Percentiles rank a stretch among this genome's conserved stretches.
These are phyloP conservation scores for Coemansia sp. DNA, from an alignment of 192 early-diverging fungal species.

Conservation along the genomic window DNA sequence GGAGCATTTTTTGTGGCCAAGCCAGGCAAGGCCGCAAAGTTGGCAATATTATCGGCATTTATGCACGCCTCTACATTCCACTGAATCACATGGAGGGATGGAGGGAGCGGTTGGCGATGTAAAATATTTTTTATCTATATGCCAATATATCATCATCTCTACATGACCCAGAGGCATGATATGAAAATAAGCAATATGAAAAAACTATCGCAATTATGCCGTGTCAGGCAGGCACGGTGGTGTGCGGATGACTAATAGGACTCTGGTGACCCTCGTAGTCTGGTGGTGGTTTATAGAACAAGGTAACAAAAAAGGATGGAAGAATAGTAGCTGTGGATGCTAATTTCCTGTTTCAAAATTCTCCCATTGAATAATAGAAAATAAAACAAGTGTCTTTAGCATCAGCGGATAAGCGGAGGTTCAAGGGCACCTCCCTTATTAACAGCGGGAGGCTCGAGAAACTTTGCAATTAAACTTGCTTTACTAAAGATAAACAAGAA, in stretches of 20 bases:
- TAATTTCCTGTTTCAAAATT: background rate
- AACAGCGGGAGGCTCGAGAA: background rate
- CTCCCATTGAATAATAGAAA: background rate
- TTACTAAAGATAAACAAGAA: background rate
- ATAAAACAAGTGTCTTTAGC: background rate
- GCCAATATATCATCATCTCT: too few relatives aligned
- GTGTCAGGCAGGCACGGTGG: constrained; percentile 5
- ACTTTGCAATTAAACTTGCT: background rate
- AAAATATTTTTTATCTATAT: background rate
- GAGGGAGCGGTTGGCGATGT: background rate
- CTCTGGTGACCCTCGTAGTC: constrained; percentile 7
- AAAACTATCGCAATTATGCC: constrained; percentile 38
- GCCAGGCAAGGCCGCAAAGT: background rate
- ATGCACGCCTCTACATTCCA: constrained; percentile 4
- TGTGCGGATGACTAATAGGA: constrained; percentile 6
- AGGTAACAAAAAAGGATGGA: background rate
- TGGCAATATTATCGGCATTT: constrained; percentile 14
- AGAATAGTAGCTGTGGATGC: background rate
- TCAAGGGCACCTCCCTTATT: background rate
- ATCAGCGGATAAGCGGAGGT: background rate
- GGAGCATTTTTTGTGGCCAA: constrained; percentile 1
- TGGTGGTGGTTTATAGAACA: constrained; percentile 2
- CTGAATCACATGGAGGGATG: background rate
- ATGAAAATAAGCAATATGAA: constrained; percentile 5
- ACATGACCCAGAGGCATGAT: background rate